phyloP scores from a whole-genome alignment of 257 asterid species.

The Penstemon eatonii region DNA sequence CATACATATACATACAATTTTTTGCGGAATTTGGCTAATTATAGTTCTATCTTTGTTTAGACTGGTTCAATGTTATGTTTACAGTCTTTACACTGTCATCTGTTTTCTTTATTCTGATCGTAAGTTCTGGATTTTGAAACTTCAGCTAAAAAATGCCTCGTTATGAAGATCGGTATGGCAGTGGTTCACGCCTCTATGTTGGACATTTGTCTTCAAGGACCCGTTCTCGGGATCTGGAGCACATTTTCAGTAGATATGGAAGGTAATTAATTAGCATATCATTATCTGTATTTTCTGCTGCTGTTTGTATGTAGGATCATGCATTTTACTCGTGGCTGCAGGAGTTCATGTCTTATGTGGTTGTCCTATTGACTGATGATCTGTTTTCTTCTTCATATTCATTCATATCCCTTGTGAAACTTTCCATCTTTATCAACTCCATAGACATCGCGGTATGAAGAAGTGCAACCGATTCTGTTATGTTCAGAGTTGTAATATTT shows the following conservation, averaged over 20 bases:
- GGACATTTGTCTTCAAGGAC: constrained; percentile 97
- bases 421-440: not conserved
- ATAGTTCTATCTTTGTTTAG: no score
- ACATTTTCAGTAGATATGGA: constrained; percentile 82
- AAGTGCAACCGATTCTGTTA: constrained; percentile 8
- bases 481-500: not conserved
- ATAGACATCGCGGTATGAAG: not conserved
- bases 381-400: not conserved
- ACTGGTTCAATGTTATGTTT: not conserved
- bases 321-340: not conserved
- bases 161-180: constrained; percentile 74
- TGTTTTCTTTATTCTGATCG: not conserved
- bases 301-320: not conserved
- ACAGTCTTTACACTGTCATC: no score
- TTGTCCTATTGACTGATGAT: not conserved
- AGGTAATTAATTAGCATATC: constrained; percentile 46
- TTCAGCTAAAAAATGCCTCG: constrained; percentile 80
- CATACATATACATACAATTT: no score
- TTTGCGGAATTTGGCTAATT: no score
- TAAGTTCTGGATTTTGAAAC: not conserved
- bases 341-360: not conserved
- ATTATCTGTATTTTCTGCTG: not conserved
- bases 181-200: constrained; percentile 87
- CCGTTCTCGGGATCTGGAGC: constrained; percentile 90
- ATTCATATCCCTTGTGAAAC: not conserved